Evolutionary conservation across 305 asterid species (phyloP).

Genomic region (Ajuga reptans): DNA sequence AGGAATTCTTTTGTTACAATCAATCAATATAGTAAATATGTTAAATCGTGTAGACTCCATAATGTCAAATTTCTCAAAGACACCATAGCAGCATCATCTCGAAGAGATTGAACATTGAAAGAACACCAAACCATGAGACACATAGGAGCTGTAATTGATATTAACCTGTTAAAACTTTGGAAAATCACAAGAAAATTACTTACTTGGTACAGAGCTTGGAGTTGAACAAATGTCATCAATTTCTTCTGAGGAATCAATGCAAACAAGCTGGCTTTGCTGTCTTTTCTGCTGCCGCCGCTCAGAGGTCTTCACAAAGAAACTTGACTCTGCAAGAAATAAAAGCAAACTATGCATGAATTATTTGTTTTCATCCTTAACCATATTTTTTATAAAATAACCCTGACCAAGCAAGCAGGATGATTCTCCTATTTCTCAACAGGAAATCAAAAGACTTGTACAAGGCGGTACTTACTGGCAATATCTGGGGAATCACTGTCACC

Average conservation of each 20-base stretch:
- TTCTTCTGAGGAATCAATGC: conserved; percentile 34
- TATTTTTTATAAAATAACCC: not conserved
- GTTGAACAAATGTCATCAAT: conserved; percentile 32
- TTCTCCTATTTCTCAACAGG: conserved; percentile 3
- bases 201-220: conserved; percentile 51
- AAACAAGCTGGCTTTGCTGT: conserved; percentile 35
- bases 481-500: conserved; percentile 35
- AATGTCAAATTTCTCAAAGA: not conserved
- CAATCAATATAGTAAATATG: conserved; percentile 10
- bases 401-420: conserved; percentile 14
- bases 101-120: not conserved
- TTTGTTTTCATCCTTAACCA: conserved; percentile 14
- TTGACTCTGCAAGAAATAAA: conserved; percentile 45
- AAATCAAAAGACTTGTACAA: not conserved
- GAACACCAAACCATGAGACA: not conserved
- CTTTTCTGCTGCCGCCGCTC: conserved; percentile 40
- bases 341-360: conserved; percentile 11
- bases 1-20: conserved; percentile 13
- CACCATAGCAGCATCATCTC: not conserved
- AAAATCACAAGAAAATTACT: conserved; percentile 23
- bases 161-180: not conserved
- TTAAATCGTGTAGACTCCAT: not conserved
- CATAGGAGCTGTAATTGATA: not conserved
- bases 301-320: conserved; percentile 44
- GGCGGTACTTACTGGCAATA: conserved; percentile 43